Percentiles rank a stretch among this genome's conserved stretches.
phyloP scores from a whole-genome alignment of 192 early-diverging fungal species.

The Phlyctochytrium planicorne region DNA sequence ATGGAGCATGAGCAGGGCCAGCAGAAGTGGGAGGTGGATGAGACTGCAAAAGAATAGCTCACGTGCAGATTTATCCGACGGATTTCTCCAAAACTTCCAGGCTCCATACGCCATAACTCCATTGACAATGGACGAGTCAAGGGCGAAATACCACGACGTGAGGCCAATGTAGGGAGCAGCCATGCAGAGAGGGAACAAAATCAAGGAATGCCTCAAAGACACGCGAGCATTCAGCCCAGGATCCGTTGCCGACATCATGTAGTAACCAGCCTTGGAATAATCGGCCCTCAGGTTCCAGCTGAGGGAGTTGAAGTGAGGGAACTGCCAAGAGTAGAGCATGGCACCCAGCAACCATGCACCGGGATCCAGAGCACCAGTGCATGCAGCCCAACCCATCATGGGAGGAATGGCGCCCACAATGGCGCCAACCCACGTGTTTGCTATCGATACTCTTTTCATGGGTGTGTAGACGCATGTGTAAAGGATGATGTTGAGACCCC shows the following conservation, averaged over 20 bases:
- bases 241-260: slow-evolving; percentile 88
- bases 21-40: slow-evolving; percentile 80
- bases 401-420: slow-evolving; percentile 97
- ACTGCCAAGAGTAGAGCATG: slow-evolving; percentile 95
- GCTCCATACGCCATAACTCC: slow-evolving; percentile 70
- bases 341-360: slow-evolving; percentile 80
- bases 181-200: slow-evolving; percentile 71
- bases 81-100: slow-evolving; percentile 73
- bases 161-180: slow-evolving; percentile 66
- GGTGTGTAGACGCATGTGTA: slow-evolving; percentile 91
- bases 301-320: slow-evolving; percentile 96
- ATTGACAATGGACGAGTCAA: slow-evolving; percentile 77
- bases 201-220: slow-evolving; percentile 73
- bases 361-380: slow-evolving; percentile 67
- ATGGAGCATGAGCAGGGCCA: slow-evolving; percentile 88
- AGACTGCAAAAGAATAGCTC: slow-evolving; percentile 89
- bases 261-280: slow-evolving; percentile 96
- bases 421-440: slow-evolving; percentile 95
- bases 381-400: slow-evolving; percentile 96
- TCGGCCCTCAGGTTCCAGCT: slow-evolving; percentile 89
- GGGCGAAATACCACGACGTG: slow-evolving; percentile 73
- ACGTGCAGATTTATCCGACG: slow-evolving; percentile 79
- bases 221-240: slow-evolving; percentile 89
- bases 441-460: slow-evolving; percentile 88
- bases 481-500: slow-evolving; percentile 81